Percentiles rank a stretch among this genome's conserved stretches.
phyloP scores from a whole-genome alignment of 345 rosid genomes.

The Salix dunnii region DNA sequence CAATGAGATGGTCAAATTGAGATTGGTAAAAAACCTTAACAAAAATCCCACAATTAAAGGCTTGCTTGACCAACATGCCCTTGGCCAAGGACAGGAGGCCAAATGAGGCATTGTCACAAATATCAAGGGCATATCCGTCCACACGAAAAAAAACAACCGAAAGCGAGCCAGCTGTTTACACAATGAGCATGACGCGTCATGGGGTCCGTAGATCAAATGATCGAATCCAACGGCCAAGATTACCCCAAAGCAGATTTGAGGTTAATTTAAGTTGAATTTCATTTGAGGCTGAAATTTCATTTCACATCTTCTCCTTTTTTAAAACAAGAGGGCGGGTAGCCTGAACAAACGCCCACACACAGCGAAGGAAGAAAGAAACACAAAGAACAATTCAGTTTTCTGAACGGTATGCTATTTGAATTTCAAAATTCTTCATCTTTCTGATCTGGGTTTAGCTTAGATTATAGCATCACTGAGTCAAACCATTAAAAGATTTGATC shows the following conservation, averaged over 20 bases:
- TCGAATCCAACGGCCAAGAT: conserved; percentile 40
- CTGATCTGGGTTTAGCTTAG: not conserved
- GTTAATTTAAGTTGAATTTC: conserved; percentile 40
- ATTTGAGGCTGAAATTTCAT: conserved; percentile 23
- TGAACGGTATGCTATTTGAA: not conserved
- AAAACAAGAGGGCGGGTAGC: conserved; percentile 44
- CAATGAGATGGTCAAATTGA: not conserved
- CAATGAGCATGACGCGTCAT: conserved; percentile 22
- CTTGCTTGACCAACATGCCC: not conserved
- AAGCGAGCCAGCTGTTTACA: conserved; percentile 42
- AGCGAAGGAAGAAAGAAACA: not conserved
- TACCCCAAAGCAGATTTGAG: conserved; percentile 16
- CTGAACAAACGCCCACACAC: conserved; percentile 5
- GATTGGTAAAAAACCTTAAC: not conserved
- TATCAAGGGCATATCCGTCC: conserved; percentile 21
- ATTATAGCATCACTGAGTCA: not conserved
- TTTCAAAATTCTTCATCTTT: not conserved
- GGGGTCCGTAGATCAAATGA: conserved; percentile 16
- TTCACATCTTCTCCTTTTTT: conserved; percentile 20
- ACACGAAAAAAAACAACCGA: not conserved
- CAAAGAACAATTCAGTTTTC: not conserved
- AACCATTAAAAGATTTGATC: not conserved
- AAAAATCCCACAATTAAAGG: not conserved
- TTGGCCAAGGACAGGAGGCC: too few species aligned
- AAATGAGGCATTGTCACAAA: not conserved